Base-by-base conservation (phyloP, 805 yeast species). In the Pichia deserticola region DNA sequence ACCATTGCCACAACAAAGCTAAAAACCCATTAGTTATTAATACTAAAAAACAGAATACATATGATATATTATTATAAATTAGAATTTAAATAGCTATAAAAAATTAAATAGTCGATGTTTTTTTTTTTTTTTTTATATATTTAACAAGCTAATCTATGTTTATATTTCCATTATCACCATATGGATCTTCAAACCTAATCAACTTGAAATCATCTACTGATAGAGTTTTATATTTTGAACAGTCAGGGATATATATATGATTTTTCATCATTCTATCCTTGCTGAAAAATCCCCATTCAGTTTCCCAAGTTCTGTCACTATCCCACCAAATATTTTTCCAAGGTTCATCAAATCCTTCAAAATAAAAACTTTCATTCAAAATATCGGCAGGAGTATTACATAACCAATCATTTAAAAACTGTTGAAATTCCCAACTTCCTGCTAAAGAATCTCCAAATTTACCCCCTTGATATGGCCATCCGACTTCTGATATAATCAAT, bases 381-480 rank as follows among this genome's bases (percentile, higher is more conserved):
- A 64, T 60, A 15, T 59, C 47, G 1, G 65, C 56, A 13, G 68
- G 65, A 4, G 72, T 67, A 4, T 65, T 63, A 57, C 87, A 81
- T 1, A 78, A 59, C 79, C 82, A 83, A 5, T 66, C 65, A 44
- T 73, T 63, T 49, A 82, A 52, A 51, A 84, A 81, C 6, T 51
- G 53, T 49, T 79, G 80, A 57, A 74, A 62, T 43, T 75, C 71
- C 7, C 56, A 48, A 3, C 59, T 53, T 1, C 76, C 76, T 0
- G 88, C 86, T 4, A 61, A 58, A 0, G 89, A 71, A 1, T 64
- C 60, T 40, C 66, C 60, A 49, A 68, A 72, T 1, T 37, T 50
- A 0, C 87, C 88, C 4, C 89, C 89, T 1, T 64, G 68, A 40
- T 72, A 77, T 0, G 89, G 90, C 90, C 89, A 84, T 0, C 89